Evolutionary conservation across 2,329 filamentous ascomycete species (phyloP).

Genomic region (Monosporascus sp.): DNA sequence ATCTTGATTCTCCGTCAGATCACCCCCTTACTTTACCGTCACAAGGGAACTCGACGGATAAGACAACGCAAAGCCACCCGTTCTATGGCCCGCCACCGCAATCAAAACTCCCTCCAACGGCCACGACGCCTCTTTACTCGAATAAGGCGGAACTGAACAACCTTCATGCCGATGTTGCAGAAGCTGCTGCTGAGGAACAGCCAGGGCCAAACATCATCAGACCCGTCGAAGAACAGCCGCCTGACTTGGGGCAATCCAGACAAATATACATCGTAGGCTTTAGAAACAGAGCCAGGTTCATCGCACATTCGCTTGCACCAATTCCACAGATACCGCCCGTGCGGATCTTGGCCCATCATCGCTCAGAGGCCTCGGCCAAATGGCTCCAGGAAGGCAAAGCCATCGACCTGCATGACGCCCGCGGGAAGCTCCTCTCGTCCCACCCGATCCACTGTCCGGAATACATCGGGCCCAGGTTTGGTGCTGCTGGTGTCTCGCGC

Average conservation of each 20-base stretch:
- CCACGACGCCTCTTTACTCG: background rate
- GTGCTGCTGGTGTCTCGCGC: background rate
- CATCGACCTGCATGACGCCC: slow-evolving; percentile 40
- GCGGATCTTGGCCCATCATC: slow-evolving; percentile 55
- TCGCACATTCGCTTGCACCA: slow-evolving; percentile 59
- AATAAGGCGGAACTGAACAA: background rate
- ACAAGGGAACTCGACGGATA: background rate
- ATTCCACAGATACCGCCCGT: slow-evolving; percentile 57
- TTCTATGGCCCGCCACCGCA: slow-evolving; percentile 9
- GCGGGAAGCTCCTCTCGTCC: slow-evolving; percentile 27
- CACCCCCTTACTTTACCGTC: slow-evolving; percentile 5
- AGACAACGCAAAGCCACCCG: background rate
- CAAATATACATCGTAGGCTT: slow-evolving; percentile 57
- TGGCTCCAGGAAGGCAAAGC: slow-evolving; percentile 42
- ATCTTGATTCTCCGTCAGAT: slow-evolving; percentile 16
- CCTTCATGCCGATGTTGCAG: background rate
- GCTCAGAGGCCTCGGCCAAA: slow-evolving; percentile 29
- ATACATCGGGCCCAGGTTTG: slow-evolving; percentile 5
- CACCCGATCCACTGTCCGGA: slow-evolving; percentile 18
- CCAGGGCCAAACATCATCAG: background rate
- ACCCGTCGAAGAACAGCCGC: background rate
- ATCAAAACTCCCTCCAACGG: background rate
- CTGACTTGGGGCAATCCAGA: slow-evolving; percentile 29
- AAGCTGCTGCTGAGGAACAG: background rate
- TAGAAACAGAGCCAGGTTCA: slow-evolving; percentile 58